phyloP scores from a whole-genome alignment of 163 green algal genomes.

The Chlorella variabilis region DNA sequence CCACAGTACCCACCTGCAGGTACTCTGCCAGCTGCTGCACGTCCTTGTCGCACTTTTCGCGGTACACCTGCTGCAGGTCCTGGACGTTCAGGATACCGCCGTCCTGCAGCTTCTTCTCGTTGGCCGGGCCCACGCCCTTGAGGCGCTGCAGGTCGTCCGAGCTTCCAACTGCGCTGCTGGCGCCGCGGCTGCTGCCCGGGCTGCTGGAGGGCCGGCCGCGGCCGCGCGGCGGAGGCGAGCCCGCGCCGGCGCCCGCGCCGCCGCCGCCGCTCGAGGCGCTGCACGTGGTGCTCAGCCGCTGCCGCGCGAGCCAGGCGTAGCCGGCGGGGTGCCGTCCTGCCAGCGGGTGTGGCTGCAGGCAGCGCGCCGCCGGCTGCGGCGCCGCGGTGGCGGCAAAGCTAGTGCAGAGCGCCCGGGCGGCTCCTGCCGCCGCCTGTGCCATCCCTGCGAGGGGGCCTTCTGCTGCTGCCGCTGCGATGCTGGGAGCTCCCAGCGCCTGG shows the following conservation, averaged over 20 bases:
- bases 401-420: neutral
- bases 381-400: neutral
- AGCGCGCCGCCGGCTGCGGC: too few species aligned
- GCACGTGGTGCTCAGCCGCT: neutral
- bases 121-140: slow-evolving; percentile 61
- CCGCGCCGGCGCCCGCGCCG: neutral
- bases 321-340: too few species aligned
- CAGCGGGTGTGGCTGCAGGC: neutral
- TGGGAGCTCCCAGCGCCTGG: neutral
- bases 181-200: neutral
- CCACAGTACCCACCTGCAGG: slow-evolving; percentile 16
- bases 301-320: neutral
- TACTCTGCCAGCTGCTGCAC: neutral
- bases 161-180: neutral
- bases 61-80: slow-evolving; percentile 46
- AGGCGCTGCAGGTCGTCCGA: slow-evolving; percentile 46
- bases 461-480: neutral
- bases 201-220: neutral
- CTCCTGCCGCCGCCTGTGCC: neutral
- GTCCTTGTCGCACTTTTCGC: neutral
- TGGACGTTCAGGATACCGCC: slow-evolving; percentile 51
- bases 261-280: neutral
- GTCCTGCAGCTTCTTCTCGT: slow-evolving; percentile 55
- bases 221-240: neutral
- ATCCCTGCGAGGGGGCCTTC: neutral